Conservation (phyloP, 208 protist species). For the Endotrypanum monterogeii region DNA sequence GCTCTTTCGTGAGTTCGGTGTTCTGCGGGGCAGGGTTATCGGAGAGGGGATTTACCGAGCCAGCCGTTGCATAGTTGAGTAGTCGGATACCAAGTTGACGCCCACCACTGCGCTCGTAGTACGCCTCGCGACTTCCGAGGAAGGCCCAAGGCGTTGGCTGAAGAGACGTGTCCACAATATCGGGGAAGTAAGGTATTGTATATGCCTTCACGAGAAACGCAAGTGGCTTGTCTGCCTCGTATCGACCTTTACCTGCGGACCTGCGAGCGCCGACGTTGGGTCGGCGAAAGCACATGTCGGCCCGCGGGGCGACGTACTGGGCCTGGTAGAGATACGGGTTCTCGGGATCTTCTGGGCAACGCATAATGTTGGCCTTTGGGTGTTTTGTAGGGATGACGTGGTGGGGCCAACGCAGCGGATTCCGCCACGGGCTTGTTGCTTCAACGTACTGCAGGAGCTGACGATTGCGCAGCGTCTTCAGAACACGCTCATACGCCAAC, state of each 20-base stretch:
- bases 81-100: slow-evolving; percentile 68
- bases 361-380: slow-evolving; percentile 86
- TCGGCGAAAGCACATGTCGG: slow-evolving; percentile 85
- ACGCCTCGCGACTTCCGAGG: slow-evolving; percentile 81
- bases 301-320: slow-evolving; percentile 76
- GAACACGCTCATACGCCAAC: slow-evolving; percentile 49
- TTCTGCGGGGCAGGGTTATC: slow-evolving; percentile 63
- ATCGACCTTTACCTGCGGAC: slow-evolving; percentile 74
- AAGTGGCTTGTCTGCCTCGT: slow-evolving; percentile 75
- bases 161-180: slow-evolving; percentile 87
- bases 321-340: slow-evolving; percentile 88
- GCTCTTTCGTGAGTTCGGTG: slow-evolving; percentile 57
- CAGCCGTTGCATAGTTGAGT: slow-evolving; percentile 50
- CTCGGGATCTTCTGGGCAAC: slow-evolving; percentile 77
- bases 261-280: slow-evolving; percentile 68
- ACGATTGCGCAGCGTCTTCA: slow-evolving; percentile 60
- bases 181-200: slow-evolving; percentile 90
- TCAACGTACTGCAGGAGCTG: slow-evolving; percentile 65
- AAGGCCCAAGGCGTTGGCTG: slow-evolving; percentile 85
- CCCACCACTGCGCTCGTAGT: slow-evolving; percentile 67
- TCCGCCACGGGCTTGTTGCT: slow-evolving; percentile 88
- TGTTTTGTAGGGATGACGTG: slow-evolving; percentile 87
- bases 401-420: slow-evolving; percentile 76
- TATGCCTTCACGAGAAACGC: slow-evolving; percentile 65
- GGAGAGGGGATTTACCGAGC: slow-evolving; percentile 52